Percentiles rank a stretch among this genome's conserved stretches.
Conservation (phyloP, 257 asterid species). For the Solanum piurae region DNA sequence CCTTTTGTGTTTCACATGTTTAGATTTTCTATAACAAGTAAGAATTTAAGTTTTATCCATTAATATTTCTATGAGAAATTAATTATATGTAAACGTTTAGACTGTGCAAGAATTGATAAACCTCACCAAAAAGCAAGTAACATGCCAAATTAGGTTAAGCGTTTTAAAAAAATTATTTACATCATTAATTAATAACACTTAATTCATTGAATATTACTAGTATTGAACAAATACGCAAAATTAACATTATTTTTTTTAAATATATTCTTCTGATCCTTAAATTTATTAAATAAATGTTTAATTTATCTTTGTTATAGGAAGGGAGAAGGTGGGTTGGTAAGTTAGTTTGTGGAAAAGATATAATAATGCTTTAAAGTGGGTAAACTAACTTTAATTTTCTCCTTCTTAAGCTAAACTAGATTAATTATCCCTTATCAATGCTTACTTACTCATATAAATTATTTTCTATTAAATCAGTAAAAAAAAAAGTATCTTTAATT, state of each 20-base stretch:
- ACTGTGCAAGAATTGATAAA: not conserved
- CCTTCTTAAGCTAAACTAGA: not conserved
- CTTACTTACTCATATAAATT: not conserved
- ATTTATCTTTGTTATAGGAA: not conserved
- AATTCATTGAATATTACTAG: not conserved
- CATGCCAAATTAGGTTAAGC: not conserved
- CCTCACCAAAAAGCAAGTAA: not conserved
- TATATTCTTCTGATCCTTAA: not conserved
- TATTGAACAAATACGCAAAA: not conserved
- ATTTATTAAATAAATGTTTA: not conserved
- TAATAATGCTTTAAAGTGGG: not conserved
- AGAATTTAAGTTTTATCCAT: not conserved
- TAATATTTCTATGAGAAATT: not conserved
- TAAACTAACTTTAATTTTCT: not conserved
- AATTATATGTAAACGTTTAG: not conserved
- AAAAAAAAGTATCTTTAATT: not conserved
- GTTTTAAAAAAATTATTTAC: not conserved
- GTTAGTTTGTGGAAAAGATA: not conserved
- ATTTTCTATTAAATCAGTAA: not conserved
- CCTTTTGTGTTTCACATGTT: not conserved
- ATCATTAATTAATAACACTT: not conserved
- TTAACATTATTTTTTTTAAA: fast-evolving
- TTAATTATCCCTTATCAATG: not conserved
- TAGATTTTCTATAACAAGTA: not conserved
- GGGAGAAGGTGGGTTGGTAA: not conserved